phyloP scores from a whole-genome alignment of 441 rosid species.

The Pelargonium citronellum region DNA sequence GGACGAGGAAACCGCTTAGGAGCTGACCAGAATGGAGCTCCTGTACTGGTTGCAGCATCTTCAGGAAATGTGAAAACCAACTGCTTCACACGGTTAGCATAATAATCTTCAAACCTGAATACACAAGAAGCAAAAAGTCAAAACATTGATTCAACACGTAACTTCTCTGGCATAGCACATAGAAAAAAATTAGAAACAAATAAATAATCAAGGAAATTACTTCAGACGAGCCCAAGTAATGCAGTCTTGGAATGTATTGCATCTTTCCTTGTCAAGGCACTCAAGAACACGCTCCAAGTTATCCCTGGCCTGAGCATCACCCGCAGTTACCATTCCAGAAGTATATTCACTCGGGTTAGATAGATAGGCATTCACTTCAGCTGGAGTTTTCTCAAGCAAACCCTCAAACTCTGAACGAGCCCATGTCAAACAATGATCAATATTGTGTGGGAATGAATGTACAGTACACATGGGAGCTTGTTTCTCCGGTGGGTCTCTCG shows the following conservation, averaged over 20 bases:
- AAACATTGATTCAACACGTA: background rate
- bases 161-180: background rate
- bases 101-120: slow-evolving; percentile 82
- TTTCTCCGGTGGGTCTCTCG: slow-evolving; percentile 91
- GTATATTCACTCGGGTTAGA: slow-evolving; percentile 64
- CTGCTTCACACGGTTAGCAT: slow-evolving; percentile 79
- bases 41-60: slow-evolving; percentile 77
- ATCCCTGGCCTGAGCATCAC: slow-evolving; percentile 90
- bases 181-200: background rate
- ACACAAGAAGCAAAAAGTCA: slow-evolving; percentile 4
- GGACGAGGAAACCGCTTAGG: slow-evolving; percentile 90
- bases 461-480: slow-evolving; percentile 97
- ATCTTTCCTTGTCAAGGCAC: slow-evolving; percentile 74
- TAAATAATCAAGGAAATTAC: slow-evolving; percentile 33
- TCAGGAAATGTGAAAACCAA: slow-evolving; percentile 82
- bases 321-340: slow-evolving; percentile 64
- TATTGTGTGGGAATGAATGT: slow-evolving; percentile 92
- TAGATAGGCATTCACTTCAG: slow-evolving; percentile 80
- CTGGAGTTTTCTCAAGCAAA: slow-evolving; percentile 80
- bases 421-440: slow-evolving; percentile 93
- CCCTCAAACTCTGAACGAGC: slow-evolving; percentile 96
- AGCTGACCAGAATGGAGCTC: slow-evolving; percentile 94
- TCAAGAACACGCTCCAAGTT: slow-evolving; percentile 75
- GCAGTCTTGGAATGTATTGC: slow-evolving; percentile 71
- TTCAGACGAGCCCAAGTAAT: slow-evolving; percentile 79